A percentile compares a stretch with the other conserved stretches of the same genome.
These are phyloP conservation scores for Eucalyptus caleyi DNA, from an alignment of 345 rosid genomes.

Conservation along the genomic window DNA sequence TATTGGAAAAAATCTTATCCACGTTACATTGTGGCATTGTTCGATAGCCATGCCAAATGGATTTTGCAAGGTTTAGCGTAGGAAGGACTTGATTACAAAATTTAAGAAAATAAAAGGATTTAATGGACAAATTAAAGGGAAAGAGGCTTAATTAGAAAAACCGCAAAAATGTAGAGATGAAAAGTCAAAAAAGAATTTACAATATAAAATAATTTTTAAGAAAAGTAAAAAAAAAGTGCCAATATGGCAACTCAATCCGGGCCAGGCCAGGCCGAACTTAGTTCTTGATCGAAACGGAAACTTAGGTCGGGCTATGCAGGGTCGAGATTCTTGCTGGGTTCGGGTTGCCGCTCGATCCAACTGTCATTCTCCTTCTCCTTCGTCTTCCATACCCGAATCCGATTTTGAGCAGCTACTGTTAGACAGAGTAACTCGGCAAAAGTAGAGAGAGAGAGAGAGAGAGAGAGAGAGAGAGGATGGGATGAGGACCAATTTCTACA, in stretches of 20 bases:
- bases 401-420: not conserved
- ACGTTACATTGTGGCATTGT: too few relatives aligned
- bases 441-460: too few relatives aligned
- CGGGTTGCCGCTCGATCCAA: accelerated
- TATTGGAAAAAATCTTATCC: too few relatives aligned
- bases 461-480: slow-evolving; percentile 13
- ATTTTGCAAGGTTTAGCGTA: too few relatives aligned
- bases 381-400: not conserved
- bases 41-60: too few relatives aligned
- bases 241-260: accelerated
- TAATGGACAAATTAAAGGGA: too few relatives aligned
- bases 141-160: not conserved
- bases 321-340: not conserved
- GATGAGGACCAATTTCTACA: slow-evolving; percentile 55
- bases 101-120: too few relatives aligned
- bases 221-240: too few relatives aligned
- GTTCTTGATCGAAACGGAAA: accelerated
- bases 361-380: not conserved
- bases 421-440: not conserved
- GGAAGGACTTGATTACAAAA: too few relatives aligned
- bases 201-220: too few relatives aligned
- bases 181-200: too few relatives aligned
- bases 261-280: accelerated
- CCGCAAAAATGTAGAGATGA: too few relatives aligned
- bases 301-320: not conserved